These are phyloP conservation scores for Xylogone sp. DNA, from an alignment of 2,329 filamentous ascomycete genomes.

Conservation along the genomic window DNA sequence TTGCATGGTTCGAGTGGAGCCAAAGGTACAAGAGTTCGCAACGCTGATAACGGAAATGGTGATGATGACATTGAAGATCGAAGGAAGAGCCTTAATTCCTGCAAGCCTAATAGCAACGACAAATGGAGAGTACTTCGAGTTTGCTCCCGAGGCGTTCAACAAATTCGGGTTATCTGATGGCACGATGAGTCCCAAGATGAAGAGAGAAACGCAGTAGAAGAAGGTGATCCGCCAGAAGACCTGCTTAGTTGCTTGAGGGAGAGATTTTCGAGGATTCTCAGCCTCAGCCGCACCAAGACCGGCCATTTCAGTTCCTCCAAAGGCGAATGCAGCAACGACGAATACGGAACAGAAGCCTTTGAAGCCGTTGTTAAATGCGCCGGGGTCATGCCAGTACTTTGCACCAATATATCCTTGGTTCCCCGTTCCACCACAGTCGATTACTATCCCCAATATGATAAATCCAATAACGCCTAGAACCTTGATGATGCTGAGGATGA, in stretches of 20 bases:
- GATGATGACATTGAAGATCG: constrained; percentile 50
- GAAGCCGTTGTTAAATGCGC: constrained; percentile 55
- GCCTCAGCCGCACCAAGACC: constrained; percentile 58
- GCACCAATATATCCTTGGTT: constrained; percentile 53
- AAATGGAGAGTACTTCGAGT: constrained; percentile 39
- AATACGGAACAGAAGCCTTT: constrained; percentile 61
- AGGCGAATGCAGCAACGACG: constrained; percentile 60
- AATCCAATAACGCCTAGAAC: constrained; percentile 55
- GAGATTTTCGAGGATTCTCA: constrained; percentile 46
- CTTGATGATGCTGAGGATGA: constrained; percentile 54
- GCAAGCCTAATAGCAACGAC: constrained; percentile 48
- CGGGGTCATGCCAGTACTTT: constrained; percentile 53
- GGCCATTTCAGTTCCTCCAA: constrained; percentile 58
- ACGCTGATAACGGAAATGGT: constrained; percentile 49
- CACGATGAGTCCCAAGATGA: constrained; percentile 40
- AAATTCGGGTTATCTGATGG: constrained; percentile 25
- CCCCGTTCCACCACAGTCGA: constrained; percentile 44
- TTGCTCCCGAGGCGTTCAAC: constrained; percentile 20
- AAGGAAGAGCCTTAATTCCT: constrained; percentile 45
- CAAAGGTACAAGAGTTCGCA: constrained; percentile 47
- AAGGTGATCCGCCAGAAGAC: constrained; percentile 43
- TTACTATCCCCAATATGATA: constrained; percentile 57
- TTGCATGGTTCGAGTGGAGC: constrained; percentile 46
- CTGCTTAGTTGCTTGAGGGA: constrained; percentile 39
- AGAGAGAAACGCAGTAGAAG: constrained; percentile 40